phyloP scores from a whole-genome alignment of 192 early-diverging fungal genomes.

The Cladochytrium replicatum region DNA sequence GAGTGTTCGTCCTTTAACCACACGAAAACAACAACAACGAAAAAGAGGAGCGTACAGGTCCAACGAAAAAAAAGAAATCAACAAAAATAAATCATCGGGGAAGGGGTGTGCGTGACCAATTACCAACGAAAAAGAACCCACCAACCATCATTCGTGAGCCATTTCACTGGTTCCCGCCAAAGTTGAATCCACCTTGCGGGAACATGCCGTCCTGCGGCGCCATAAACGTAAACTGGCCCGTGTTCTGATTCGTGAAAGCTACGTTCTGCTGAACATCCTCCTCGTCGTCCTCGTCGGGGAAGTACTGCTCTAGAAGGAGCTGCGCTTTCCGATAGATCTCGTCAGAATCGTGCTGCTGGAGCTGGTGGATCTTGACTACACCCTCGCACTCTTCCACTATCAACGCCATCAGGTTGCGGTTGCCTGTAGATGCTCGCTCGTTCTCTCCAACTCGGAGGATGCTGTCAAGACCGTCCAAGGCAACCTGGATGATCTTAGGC shows the following conservation, averaged over 20 bases:
- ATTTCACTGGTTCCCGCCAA: too few species aligned
- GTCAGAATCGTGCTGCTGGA: conserved; percentile 91
- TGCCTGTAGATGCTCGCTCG: conserved; percentile 53
- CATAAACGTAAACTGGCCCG: not conserved
- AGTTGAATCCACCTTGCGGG: conserved; percentile 77
- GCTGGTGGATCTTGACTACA: conserved; percentile 88
- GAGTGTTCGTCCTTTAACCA: too few species aligned
- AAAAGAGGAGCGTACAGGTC: too few species aligned
- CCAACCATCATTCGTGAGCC: too few species aligned
- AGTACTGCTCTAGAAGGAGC: conserved; percentile 93
- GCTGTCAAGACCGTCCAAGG: conserved; percentile 96
- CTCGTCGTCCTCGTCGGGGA: conserved; percentile 76
- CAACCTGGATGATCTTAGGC: conserved; percentile 93
- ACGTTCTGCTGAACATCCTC: too few species aligned
- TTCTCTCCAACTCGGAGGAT: conserved; percentile 92
- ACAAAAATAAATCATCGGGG: too few species aligned
- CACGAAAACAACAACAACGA: too few species aligned
- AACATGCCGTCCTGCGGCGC: conserved; percentile 26
- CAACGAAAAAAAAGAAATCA: too few species aligned
- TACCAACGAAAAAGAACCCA: too few species aligned
- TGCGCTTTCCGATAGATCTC: conserved; percentile 97
- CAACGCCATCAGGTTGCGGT: conserved; percentile 77
- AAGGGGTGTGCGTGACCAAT: too few species aligned
- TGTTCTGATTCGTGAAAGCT: too few species aligned
- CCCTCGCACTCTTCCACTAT: conserved; percentile 89